Percentiles rank a stretch among this genome's conserved stretches.
These are phyloP conservation scores for Helicocarpus griseus DNA, from an alignment of 2,329 filamentous ascomycete genomes.

Conservation along the genomic window DNA sequence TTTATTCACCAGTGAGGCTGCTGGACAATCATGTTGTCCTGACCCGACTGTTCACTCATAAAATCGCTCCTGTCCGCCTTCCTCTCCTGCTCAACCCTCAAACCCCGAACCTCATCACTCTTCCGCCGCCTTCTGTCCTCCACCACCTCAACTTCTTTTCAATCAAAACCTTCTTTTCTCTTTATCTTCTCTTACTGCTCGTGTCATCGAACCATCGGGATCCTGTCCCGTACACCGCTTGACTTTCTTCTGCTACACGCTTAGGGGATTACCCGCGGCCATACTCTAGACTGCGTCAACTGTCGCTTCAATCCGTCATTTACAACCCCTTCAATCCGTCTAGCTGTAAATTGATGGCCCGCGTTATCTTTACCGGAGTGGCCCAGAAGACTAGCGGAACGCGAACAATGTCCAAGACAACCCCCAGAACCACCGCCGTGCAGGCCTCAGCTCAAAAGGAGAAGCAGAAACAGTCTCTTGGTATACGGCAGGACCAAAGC, in stretches of 20 bases:
- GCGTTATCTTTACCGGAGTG: background rate
- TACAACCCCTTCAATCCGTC: no score
- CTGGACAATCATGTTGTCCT: no score
- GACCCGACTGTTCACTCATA: no score
- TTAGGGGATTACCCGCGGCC: no score
- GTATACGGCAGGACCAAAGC: conserved; percentile 34
- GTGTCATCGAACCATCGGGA: background rate
- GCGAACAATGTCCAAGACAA: background rate
- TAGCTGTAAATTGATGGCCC: conserved; percentile 2
- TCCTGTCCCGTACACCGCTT: background rate
- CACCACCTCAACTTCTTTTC: background rate
- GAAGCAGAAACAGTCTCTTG: conserved; percentile 11
- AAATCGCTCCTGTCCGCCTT: no score
- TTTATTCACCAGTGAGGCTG: no score
- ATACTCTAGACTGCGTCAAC: no score
- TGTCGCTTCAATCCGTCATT: no score
- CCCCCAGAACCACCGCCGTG: background rate
- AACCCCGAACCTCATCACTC: background rate
- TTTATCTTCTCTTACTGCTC: background rate
- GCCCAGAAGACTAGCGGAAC: background rate
- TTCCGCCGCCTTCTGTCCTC: background rate
- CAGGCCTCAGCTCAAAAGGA: conserved; percentile 9
- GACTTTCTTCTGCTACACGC: no score
- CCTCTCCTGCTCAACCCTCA: background rate
- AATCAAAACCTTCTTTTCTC: background rate